Percentiles rank a stretch among this genome's conserved stretches.
These are phyloP conservation scores for Helianthus annuus DNA, from an alignment of 129 eudicot species.

Conservation along the genomic window HanXRQr2.0-SUNRISE NC_035435.2:159885028-159885527, in stretches of 20 bases:
- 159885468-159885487: conserved; percentile 55
- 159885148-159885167: no score
- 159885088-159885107: no score
- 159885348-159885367: conserved; percentile 69
- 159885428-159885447: conserved; percentile 42
- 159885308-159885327: no score
- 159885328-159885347: conserved; percentile 50
- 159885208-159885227: conserved; percentile 5
- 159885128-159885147: no score
- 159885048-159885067: neutral
- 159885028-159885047: conserved; percentile 15
- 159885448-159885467: conserved; percentile 51
- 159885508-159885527: conserved; percentile 44
- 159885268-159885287: no score
- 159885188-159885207: neutral
- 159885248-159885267: no score
- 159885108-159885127: no score
- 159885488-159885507: conserved; percentile 19
- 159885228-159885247: neutral
- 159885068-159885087: no score
- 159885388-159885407: conserved; percentile 49
- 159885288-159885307: no score
- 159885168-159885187: neutral
- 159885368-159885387: conserved; percentile 41
- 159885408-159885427: conserved; percentile 41